Conservation (phyloP, 78 protist species). For the Planoprotostelium fungivorum region DNA sequence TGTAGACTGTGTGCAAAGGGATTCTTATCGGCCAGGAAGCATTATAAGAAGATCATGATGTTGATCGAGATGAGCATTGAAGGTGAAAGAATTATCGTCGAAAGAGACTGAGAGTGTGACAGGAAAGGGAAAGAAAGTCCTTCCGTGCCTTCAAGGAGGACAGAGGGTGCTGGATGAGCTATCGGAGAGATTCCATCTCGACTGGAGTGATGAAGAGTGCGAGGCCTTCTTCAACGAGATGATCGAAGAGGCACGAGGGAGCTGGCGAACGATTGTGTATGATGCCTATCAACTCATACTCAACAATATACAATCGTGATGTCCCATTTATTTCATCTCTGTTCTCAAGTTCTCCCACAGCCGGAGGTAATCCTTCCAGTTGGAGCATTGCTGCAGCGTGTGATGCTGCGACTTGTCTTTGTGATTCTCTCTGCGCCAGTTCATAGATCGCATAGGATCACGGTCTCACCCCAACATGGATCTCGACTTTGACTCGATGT, state of each 20-base stretch:
- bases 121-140: conserved; percentile 7
- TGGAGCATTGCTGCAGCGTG: too few relatives aligned
- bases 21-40: conserved; percentile 63
- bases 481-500: too few relatives aligned
- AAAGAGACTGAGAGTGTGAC: background rate
- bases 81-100: conserved; percentile 4
- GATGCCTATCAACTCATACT: conserved; percentile 1
- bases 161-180: background rate
- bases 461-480: too few relatives aligned
- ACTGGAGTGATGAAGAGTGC: conserved; percentile 9
- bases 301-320: background rate
- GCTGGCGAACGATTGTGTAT: conserved; percentile 1
- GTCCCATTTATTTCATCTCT: too few relatives aligned
- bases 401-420: too few relatives aligned
- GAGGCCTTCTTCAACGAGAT: background rate
- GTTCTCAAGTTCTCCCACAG: too few relatives aligned
- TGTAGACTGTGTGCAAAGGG: conserved; percentile 23
- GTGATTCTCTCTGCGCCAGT: too few relatives aligned
- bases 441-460: too few relatives aligned
- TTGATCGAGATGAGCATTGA: conserved; percentile 47
- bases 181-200: conserved; percentile 1
- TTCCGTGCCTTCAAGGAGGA: background rate
- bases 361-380: too few relatives aligned
- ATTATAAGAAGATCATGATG: conserved; percentile 25
- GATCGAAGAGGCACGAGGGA: conserved; percentile 6